Percentiles rank a stretch among this genome's conserved stretches.
Evolutionary conservation across 2,329 filamentous ascomycete genomes (phyloP).

Genomic region (Cladophialophora yegresii): DNA sequence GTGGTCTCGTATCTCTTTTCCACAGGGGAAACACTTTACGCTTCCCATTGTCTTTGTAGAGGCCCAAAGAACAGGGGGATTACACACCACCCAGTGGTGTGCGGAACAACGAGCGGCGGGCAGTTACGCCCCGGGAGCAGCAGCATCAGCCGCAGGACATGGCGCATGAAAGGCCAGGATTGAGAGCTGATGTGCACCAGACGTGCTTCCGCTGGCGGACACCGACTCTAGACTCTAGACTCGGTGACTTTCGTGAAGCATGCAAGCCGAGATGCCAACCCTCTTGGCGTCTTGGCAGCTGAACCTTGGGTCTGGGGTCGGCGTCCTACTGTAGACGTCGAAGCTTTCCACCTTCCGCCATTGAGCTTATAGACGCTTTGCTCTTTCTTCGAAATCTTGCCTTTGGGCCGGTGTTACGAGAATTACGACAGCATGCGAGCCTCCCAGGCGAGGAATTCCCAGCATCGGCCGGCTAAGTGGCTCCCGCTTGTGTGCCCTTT

Average conservation of each 20-base stretch:
- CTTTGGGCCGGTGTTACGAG: not conserved
- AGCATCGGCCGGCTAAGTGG: not conserved
- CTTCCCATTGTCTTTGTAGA: constrained; percentile 34
- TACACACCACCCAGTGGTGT: constrained; percentile 16
- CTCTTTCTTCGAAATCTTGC: constrained; percentile 2
- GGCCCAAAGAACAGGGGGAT: constrained; percentile 22
- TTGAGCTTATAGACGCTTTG: constrained; percentile 10
- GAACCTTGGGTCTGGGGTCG: not conserved
- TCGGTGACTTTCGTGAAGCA: not conserved
- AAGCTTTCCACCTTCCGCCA: constrained; percentile 5
- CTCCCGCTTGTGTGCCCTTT: not conserved
- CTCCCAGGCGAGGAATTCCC: not conserved
- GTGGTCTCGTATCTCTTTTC: constrained; percentile 26
- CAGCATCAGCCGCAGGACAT: not conserved
- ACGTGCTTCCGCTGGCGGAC: not conserved
- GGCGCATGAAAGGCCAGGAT: not conserved
- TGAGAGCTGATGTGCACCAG: not conserved
- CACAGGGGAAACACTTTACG: constrained; percentile 26
- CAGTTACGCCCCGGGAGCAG: too few species aligned
- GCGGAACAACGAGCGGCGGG: not conserved
- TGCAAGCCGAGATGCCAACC: constrained; percentile 1
- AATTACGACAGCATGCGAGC: not conserved
- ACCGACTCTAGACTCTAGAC: not conserved
- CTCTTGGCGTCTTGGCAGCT: constrained; percentile 10
- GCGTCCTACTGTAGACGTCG: too few species aligned